A percentile compares a stretch with the other conserved stretches of the same genome.
Evolutionary conservation across 2,329 filamentous ascomycete genomes (phyloP).

Genomic region (Aspergillus japonicus): DNA sequence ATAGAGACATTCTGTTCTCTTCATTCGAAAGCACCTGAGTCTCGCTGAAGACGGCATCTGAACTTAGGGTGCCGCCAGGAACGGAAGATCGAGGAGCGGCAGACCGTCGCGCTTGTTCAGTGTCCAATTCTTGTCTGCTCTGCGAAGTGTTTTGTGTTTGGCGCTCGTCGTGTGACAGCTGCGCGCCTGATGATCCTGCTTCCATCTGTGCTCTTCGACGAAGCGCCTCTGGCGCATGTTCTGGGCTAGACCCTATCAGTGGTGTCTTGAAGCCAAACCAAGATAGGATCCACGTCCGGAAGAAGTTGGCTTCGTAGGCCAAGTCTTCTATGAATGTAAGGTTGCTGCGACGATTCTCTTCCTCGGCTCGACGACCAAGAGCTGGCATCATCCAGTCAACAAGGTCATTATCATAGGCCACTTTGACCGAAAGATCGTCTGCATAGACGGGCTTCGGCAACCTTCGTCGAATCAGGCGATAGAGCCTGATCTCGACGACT

Average conservation of each 20-base stretch:
- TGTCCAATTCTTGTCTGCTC: background rate
- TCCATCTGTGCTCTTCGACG: constrained; percentile 28
- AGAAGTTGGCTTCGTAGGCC: constrained; percentile 33
- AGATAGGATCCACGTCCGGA: constrained; percentile 34
- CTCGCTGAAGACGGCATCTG: constrained; percentile 20
- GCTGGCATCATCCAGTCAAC: constrained; percentile 45
- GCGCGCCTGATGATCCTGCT: constrained; percentile 30
- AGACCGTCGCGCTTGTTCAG: constrained; percentile 9
- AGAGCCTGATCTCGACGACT: constrained; percentile 40
- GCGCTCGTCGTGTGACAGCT: constrained; percentile 32
- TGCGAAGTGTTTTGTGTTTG: constrained; percentile 18
- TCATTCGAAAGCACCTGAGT: constrained; percentile 30
- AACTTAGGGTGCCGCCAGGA: constrained; percentile 11
- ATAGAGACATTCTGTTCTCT: constrained; percentile 40
- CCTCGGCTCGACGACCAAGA: constrained; percentile 40
- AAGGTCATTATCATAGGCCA: constrained; percentile 45
- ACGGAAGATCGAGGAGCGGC: constrained; percentile 13
- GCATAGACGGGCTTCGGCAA: constrained; percentile 43
- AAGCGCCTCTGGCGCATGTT: constrained; percentile 16
- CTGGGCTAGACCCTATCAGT: constrained; percentile 15
- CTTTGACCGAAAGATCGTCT: constrained; percentile 43
- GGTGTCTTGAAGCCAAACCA: constrained; percentile 28
- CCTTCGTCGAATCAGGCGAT: constrained; percentile 40
- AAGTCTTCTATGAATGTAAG: constrained; percentile 40
- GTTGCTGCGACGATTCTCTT: constrained; percentile 39